These are phyloP conservation scores for Colletotrichum noveboracense DNA, from an alignment of 2,329 filamentous ascomycete species.

Conservation along the genomic window DNA sequence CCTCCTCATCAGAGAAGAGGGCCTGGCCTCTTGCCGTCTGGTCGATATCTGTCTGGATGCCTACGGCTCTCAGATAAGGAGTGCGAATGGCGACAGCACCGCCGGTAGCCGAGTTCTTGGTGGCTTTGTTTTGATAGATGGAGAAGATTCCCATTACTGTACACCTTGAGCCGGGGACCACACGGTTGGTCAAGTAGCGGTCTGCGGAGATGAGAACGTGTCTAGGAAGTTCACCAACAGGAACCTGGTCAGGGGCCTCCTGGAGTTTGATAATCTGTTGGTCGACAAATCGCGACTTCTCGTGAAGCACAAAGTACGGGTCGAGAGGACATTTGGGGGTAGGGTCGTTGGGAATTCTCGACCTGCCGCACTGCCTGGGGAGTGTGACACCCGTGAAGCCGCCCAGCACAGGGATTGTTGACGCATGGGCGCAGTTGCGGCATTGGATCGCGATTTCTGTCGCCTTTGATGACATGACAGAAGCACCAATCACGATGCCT, in stretches of 20 bases:
- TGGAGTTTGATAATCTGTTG: conserved; percentile 98
- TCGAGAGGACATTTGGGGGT: conserved; percentile 85
- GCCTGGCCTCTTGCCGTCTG: conserved; percentile 85
- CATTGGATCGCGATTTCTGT: conserved; percentile 87
- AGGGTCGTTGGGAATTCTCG: conserved; percentile 67
- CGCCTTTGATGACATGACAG: conserved; percentile 95
- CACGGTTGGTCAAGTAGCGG: conserved; percentile 91
- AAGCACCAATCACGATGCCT: conserved; percentile 96
- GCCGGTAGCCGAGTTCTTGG: conserved; percentile 74
- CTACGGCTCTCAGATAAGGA: conserved; percentile 90
- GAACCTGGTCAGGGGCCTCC: conserved; percentile 96
- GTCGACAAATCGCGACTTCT: conserved; percentile 93
- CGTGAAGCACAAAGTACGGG: conserved; percentile 94
- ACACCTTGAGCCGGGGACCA: conserved; percentile 93
- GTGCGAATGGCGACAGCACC: conserved; percentile 94
- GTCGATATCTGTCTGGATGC: conserved; percentile 89
- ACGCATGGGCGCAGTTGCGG: conserved; percentile 78
- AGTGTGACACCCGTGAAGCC: conserved; percentile 89
- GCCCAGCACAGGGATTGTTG: conserved; percentile 75
- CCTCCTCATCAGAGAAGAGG: conserved; percentile 91
- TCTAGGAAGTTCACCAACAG: conserved; percentile 91
- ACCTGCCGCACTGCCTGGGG: conserved; percentile 76
- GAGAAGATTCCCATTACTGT: conserved; percentile 98
- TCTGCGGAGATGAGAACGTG: conserved; percentile 98
- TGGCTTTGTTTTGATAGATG: conserved; percentile 93